Percentiles rank a stretch among this genome's conserved stretches.
phyloP scores from a whole-genome alignment of 768 basidiomycete species.

The Kwoniella sp. region DNA sequence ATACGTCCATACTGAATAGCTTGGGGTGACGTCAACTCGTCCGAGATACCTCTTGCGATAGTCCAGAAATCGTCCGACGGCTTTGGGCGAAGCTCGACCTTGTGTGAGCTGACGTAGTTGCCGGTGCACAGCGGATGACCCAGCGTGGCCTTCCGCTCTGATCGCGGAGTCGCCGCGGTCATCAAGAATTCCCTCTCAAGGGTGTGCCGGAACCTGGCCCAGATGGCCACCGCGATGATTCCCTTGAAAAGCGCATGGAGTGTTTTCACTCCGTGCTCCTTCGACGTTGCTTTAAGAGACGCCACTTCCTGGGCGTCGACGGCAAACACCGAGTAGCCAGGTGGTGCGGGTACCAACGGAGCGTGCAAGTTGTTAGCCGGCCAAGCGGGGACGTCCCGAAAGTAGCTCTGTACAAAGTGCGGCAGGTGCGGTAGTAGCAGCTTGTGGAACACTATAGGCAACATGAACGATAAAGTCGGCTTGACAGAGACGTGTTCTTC shows the following conservation, averaged over 20 bases:
- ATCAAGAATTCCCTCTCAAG: neutral
- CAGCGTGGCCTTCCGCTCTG: conserved; percentile 6
- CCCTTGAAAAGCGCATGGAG: conserved; percentile 18
- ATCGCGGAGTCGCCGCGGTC: conserved; percentile 5
- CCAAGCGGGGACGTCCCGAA: conserved; percentile 2
- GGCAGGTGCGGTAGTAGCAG: conserved; percentile 15
- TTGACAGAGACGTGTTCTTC: conserved; percentile 4
- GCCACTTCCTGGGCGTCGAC: conserved; percentile 1
- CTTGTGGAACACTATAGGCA: conserved; percentile 15
- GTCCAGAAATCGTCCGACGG: conserved; percentile 16
- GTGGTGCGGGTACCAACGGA: neutral
- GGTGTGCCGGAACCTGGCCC: conserved; percentile 4
- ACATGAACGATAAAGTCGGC: conserved; percentile 5
- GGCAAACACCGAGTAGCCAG: conserved; percentile 1
- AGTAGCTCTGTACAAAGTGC: conserved; percentile 10
- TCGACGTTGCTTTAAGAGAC: conserved; percentile 2
- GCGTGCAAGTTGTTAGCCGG: conserved; percentile 1
- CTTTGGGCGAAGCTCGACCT: neutral
- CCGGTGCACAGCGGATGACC: conserved; percentile 16
- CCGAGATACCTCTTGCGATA: neutral
- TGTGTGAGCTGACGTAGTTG: conserved; percentile 11
- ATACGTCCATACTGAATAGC: conserved; percentile 1
- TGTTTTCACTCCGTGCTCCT: conserved; percentile 12
- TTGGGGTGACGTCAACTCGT: neutral
- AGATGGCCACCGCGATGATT: conserved; percentile 10